Evolutionary conservation across 129 eudicot genomes (phyloP).

Genomic region (Saposhnikovia divaricata): DNA sequence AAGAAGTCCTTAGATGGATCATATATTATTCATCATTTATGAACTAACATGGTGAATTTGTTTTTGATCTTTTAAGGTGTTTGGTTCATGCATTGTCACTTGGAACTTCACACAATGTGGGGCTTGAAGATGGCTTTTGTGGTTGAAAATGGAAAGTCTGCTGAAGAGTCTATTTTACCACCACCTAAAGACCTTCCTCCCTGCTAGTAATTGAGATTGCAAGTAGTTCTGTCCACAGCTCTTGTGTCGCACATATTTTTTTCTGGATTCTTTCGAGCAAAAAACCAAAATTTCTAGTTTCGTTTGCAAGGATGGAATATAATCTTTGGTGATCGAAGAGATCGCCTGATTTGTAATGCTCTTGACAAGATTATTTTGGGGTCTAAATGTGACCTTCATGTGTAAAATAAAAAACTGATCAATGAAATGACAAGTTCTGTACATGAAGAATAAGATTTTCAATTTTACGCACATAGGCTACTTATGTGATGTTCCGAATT

Average conservation of each 20-base stretch:
- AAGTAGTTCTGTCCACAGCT: not conserved
- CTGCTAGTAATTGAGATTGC: not conserved
- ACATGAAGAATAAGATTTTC: too few relatives aligned
- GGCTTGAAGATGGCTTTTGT: conserved; percentile 47
- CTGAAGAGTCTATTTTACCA: conserved; percentile 16
- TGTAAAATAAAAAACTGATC: conserved; percentile 1
- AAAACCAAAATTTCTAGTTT: not conserved
- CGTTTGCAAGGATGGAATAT: not conserved
- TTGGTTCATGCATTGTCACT: conserved; percentile 50
- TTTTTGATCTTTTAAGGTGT: conserved; percentile 16
- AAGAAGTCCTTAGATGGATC: too few relatives aligned
- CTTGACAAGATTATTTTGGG: not conserved
- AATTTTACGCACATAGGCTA: too few relatives aligned
- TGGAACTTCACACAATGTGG: conserved; percentile 46
- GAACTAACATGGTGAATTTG: not conserved
- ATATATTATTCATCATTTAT: not conserved
- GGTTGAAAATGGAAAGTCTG: conserved; percentile 31
- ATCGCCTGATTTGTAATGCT: not conserved
- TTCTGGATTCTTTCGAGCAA: not conserved
- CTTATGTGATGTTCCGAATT: too few relatives aligned
- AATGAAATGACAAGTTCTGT: not conserved
- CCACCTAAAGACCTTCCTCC: conserved; percentile 22
- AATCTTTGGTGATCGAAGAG: not conserved
- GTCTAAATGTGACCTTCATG: conserved; percentile 7
- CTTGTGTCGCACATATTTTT: not conserved